phyloP scores from a whole-genome alignment of 2,329 filamentous ascomycete species.

The Neofusicoccum cordaticola region DNA sequence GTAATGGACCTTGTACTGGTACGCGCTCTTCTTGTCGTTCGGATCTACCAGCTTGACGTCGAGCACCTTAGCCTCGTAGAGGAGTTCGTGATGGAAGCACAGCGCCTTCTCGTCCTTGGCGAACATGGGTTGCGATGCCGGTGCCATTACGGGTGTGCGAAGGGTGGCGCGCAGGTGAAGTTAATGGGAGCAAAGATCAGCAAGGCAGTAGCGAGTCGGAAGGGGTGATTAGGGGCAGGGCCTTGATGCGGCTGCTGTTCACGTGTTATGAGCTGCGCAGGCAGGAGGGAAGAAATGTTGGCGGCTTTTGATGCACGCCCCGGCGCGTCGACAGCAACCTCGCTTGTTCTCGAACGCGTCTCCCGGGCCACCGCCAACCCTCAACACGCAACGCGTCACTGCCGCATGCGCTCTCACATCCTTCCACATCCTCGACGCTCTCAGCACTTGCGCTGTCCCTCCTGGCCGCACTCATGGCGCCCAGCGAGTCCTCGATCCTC shows the following conservation, averaged over 20 bases:
- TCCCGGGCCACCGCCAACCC: slow-evolving; percentile 10
- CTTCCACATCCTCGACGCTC: neutral
- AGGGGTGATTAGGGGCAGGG: neutral
- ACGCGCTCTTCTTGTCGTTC: slow-evolving; percentile 68
- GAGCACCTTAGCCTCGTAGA: slow-evolving; percentile 95
- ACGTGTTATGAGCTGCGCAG: slow-evolving; percentile 12
- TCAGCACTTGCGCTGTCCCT: neutral
- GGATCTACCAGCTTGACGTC: slow-evolving; percentile 65
- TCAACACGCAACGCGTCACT: neutral
- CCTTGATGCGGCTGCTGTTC: slow-evolving; percentile 4
- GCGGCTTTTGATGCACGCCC: slow-evolving; percentile 1
- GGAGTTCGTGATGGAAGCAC: slow-evolving; percentile 94
- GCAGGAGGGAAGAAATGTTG: slow-evolving; percentile 11
- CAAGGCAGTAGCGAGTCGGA: slow-evolving; percentile 1
- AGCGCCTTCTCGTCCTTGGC: slow-evolving; percentile 84
- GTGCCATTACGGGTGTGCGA: slow-evolving; percentile 54
- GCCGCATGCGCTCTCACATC: neutral
- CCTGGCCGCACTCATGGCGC: slow-evolving; percentile 54
- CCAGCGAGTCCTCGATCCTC: slow-evolving; percentile 72
- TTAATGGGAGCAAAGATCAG: neutral
- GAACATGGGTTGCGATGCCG: slow-evolving; percentile 54
- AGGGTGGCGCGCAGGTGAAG: neutral
- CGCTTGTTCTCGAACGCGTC: slow-evolving; percentile 17
- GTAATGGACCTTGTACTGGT: slow-evolving; percentile 92
- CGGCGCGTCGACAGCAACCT: slow-evolving; percentile 15